Conservation (phyloP, 306 rosid genomes). For the Begonia loranthoides region DNA sequence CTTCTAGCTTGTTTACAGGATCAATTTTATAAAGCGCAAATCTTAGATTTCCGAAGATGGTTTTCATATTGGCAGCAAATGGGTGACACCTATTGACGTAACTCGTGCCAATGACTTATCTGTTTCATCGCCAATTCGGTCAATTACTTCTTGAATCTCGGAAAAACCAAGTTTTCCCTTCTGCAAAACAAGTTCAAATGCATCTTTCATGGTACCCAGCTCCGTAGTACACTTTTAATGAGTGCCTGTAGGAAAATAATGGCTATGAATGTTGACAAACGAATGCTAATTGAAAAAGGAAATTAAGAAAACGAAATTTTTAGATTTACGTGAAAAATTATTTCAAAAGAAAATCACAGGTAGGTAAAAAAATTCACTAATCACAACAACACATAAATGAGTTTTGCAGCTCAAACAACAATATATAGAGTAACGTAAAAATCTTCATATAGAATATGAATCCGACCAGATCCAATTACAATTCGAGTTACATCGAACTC, state of each 20-base stretch:
- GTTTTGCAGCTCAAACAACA: too few species aligned
- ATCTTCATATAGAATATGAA: too few species aligned
- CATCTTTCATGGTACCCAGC: slow-evolving; percentile 49
- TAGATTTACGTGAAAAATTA: too few species aligned
- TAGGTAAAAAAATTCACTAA: too few species aligned
- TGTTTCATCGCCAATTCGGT: slow-evolving; percentile 55
- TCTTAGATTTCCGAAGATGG: slow-evolving; percentile 46
- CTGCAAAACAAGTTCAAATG: slow-evolving; percentile 70
- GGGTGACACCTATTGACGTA: slow-evolving; percentile 23
- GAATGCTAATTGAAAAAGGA: too few species aligned
- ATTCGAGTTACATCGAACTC: too few species aligned
- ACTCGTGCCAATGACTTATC: slow-evolving; percentile 44
- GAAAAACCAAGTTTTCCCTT: slow-evolving; percentile 69
- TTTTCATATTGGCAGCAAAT: slow-evolving; percentile 35
- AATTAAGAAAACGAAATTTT: too few species aligned
- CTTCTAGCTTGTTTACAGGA: slow-evolving; percentile 47
- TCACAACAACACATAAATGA: too few species aligned
- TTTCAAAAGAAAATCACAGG: too few species aligned
- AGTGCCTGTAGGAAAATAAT: slow-evolving; percentile 23
- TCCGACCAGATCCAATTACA: too few species aligned
- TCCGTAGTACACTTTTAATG: slow-evolving; percentile 38
- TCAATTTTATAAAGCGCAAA: slow-evolving; percentile 38
- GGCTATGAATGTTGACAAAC: slow-evolving; percentile 5
- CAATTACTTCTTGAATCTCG: slow-evolving; percentile 52
- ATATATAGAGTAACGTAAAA: too few species aligned